These are phyloP conservation scores for Daedaleopsis nitida DNA, from an alignment of 768 basidiomycete species.

Conservation along the genomic window DNA sequence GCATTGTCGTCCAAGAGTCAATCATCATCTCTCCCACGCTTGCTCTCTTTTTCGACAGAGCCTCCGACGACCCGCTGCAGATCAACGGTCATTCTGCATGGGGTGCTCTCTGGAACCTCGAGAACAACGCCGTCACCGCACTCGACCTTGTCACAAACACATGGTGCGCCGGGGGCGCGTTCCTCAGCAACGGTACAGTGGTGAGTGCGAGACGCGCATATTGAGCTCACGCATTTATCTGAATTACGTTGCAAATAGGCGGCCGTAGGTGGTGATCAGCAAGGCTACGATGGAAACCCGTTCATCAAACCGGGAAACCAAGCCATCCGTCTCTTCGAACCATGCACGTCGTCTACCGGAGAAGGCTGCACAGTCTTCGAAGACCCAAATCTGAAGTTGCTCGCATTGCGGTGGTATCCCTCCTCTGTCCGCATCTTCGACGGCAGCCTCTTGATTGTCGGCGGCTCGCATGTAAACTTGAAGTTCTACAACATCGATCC, in stretches of 20 bases:
- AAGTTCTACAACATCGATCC: slow-evolving; percentile 83
- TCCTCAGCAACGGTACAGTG: slow-evolving; percentile 74
- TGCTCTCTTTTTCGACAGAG: slow-evolving; percentile 78
- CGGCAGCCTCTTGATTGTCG: slow-evolving; percentile 80
- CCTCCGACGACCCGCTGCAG: slow-evolving; percentile 78
- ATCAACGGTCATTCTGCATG: slow-evolving; percentile 79
- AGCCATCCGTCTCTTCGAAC: slow-evolving; percentile 69
- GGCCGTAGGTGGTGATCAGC: slow-evolving; percentile 82
- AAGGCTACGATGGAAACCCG: slow-evolving; percentile 61
- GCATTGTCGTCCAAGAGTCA: slow-evolving; percentile 79
- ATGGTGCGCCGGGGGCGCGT: slow-evolving; percentile 82
- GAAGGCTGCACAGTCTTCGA: slow-evolving; percentile 66
- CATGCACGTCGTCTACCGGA: slow-evolving; percentile 55
- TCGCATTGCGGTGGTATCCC: slow-evolving; percentile 80
- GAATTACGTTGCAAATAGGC: slow-evolving; percentile 17
- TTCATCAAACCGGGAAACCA: slow-evolving; percentile 79
- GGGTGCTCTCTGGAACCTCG: slow-evolving; percentile 75
- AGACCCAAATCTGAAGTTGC: slow-evolving; percentile 67
- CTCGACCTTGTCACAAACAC: slow-evolving; percentile 75
- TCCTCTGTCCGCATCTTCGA: slow-evolving; percentile 71
- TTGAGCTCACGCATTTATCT: too few relatives aligned
- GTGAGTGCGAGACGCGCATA: slow-evolving; percentile 33
- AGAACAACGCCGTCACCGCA: slow-evolving; percentile 60
- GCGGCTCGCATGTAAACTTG: slow-evolving; percentile 78
- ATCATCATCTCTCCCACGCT: slow-evolving; percentile 67